A percentile compares a stretch with the other conserved stretches of the same genome.
Conservation (phyloP, 352 stramenopile species). For the Globisporangium nagaii region DNA sequence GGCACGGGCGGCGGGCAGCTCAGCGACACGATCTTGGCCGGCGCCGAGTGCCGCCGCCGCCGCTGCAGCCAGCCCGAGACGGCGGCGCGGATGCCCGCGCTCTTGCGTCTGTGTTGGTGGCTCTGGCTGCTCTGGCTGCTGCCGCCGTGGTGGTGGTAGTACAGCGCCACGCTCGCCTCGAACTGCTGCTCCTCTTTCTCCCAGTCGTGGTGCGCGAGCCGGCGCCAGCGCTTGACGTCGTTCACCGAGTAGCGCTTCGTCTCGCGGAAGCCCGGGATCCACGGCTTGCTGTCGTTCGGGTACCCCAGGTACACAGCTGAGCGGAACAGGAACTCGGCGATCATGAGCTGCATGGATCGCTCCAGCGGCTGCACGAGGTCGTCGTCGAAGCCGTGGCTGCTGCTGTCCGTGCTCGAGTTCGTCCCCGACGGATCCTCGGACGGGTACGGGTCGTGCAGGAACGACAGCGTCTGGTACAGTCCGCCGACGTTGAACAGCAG, state of each 20-base stretch:
- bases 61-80: constrained; percentile 20
- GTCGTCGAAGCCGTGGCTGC: constrained; percentile 20
- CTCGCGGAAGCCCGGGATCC: constrained; percentile 58
- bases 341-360: constrained; percentile 70
- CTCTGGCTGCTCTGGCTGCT: too few species aligned
- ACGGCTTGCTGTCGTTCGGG: constrained; percentile 37
- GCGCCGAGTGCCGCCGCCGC: constrained; percentile 10
- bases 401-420: constrained; percentile 17
- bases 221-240: constrained; percentile 71
- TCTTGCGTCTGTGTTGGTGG: neutral
- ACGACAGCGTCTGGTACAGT: constrained; percentile 50
- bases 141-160: neutral
- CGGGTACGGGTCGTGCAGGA: constrained; percentile 31
- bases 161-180: neutral
- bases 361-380: constrained; percentile 25
- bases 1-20: constrained; percentile 36
- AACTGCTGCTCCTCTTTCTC: constrained; percentile 40
- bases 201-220: constrained; percentile 72
- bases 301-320: constrained; percentile 66
- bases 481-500: constrained; percentile 52
- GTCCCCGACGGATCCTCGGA: constrained; percentile 13
- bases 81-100: constrained; percentile 11
- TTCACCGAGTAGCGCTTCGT: constrained; percentile 68
- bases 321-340: constrained; percentile 74
- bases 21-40: constrained; percentile 26